These are phyloP conservation scores for Novymonas esmeraldas DNA, from an alignment of 208 protist species.

Conservation along the genomic window DNA sequence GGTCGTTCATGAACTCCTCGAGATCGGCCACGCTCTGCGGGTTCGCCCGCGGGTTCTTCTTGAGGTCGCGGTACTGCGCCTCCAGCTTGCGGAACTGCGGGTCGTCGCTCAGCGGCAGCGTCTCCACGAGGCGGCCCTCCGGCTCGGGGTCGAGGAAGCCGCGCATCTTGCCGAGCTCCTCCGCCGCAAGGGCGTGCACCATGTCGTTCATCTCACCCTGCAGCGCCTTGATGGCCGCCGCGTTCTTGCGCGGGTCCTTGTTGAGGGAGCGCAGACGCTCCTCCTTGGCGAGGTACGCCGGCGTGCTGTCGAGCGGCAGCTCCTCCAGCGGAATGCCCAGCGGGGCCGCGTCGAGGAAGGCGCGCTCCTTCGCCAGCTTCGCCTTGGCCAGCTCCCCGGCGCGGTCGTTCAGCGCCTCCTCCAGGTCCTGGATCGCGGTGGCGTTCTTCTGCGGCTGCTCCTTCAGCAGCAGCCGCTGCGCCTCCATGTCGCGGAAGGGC, in stretches of 20 bases:
- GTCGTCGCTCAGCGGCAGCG: constrained; percentile 64
- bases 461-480: constrained; percentile 54
- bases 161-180: constrained; percentile 62
- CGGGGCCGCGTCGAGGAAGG: constrained; percentile 60
- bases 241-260: constrained; percentile 56
- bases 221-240: constrained; percentile 37
- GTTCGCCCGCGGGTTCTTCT: constrained; percentile 57
- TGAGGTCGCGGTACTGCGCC: constrained; percentile 60
- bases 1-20: constrained; percentile 81
- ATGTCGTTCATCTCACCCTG: constrained; percentile 63
- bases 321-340: constrained; percentile 68
- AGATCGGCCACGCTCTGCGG: constrained; percentile 60
- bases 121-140: constrained; percentile 63
- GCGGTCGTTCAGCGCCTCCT: constrained; percentile 73
- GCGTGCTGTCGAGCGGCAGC: constrained; percentile 64
- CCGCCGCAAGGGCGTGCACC: constrained; percentile 50
- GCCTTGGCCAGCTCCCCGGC: constrained; percentile 63
- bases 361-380: constrained; percentile 56
- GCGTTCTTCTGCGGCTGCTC: constrained; percentile 51
- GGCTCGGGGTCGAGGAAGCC: constrained; percentile 74
- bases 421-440: constrained; percentile 57
- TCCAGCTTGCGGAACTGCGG: constrained; percentile 60
- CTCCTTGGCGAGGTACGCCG: constrained; percentile 58
- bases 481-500: constrained; percentile 65
- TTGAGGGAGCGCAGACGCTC: constrained; percentile 56